A percentile compares a stretch with the other conserved stretches of the same genome.
Conservation (phyloP, 163 green algal species). For the Scenedesmus sp. region DNA sequence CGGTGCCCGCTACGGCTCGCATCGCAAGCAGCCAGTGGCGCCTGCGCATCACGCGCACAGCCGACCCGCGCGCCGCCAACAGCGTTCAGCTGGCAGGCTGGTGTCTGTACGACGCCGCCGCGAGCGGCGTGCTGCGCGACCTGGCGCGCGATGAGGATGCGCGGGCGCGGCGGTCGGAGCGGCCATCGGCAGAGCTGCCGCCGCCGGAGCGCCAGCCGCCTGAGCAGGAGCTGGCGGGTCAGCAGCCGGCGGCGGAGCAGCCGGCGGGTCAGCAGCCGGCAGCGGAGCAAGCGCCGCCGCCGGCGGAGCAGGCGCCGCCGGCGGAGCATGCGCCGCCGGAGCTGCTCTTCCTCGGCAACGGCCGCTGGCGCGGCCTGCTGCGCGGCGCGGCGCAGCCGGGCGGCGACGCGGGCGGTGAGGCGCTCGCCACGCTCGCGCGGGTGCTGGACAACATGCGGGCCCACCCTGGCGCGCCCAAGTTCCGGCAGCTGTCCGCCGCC, state of each 20-base stretch:
- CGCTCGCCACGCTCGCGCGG: background rate
- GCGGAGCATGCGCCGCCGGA: background rate
- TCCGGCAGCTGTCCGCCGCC: background rate
- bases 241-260: background rate
- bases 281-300: too few relatives aligned
- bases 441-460: constrained; percentile 23
- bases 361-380: background rate
- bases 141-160: background rate
- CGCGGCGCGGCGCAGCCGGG: too few relatives aligned
- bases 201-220: background rate
- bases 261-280: background rate
- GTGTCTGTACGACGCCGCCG: constrained; percentile 52
- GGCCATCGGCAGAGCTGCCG: background rate
- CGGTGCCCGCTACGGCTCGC: background rate
- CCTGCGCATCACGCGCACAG: constrained; percentile 43
- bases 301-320: too few relatives aligned
- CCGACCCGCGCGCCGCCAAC: constrained; percentile 51
- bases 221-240: background rate
- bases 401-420: background rate
- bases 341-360: background rate
- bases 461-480: constrained; percentile 3
- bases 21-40: constrained; percentile 39
- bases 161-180: background rate
- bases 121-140: background rate
- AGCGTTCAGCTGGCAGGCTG: constrained; percentile 60